These are phyloP conservation scores for Ascochyta lentis DNA, from an alignment of 2,329 filamentous ascomycete genomes.

Conservation along the genomic window DNA sequence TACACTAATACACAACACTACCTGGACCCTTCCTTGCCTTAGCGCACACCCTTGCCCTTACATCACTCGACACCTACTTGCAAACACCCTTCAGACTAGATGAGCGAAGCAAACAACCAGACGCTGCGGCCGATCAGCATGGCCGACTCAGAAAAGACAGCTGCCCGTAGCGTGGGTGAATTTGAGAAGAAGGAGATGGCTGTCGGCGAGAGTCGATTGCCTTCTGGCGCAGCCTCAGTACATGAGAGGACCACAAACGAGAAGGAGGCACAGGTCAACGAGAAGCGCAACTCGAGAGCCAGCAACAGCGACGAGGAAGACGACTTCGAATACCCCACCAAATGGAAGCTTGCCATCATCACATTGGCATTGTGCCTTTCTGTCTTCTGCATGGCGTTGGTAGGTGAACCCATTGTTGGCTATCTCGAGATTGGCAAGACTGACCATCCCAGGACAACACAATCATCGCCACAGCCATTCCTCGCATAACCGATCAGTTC, in stretches of 20 bases:
- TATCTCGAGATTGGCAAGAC: background rate
- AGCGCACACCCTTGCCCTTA: conserved; percentile 2
- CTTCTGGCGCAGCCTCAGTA: conserved; percentile 30
- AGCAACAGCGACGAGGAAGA: conserved; percentile 34
- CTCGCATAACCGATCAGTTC: conserved; percentile 57
- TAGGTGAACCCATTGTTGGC: conserved; percentile 18
- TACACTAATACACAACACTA: background rate
- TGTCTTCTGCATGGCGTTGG: conserved; percentile 50
- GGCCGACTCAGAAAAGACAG: conserved; percentile 44
- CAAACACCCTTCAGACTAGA: conserved; percentile 12
- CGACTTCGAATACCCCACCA: conserved; percentile 44
- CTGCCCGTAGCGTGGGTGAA: conserved; percentile 34
- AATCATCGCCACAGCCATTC: conserved; percentile 55
- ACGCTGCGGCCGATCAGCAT: conserved; percentile 36
- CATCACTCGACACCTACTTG: background rate
- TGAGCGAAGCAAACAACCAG: conserved; percentile 35
- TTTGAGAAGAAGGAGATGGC: conserved; percentile 37
- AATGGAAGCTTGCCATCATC: conserved; percentile 43
- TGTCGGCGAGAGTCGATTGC: conserved; percentile 29
- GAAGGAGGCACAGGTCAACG: conserved; percentile 13
- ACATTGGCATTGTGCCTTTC: conserved; percentile 44
- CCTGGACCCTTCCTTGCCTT: conserved; percentile 3
- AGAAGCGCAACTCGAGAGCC: conserved; percentile 27
- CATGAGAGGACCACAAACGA: conserved; percentile 22
- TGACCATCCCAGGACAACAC: conserved; percentile 18